Evolutionary conservation across 805 yeast species (phyloP).

Genomic region (Cyberlindnera petersonii): DNA sequence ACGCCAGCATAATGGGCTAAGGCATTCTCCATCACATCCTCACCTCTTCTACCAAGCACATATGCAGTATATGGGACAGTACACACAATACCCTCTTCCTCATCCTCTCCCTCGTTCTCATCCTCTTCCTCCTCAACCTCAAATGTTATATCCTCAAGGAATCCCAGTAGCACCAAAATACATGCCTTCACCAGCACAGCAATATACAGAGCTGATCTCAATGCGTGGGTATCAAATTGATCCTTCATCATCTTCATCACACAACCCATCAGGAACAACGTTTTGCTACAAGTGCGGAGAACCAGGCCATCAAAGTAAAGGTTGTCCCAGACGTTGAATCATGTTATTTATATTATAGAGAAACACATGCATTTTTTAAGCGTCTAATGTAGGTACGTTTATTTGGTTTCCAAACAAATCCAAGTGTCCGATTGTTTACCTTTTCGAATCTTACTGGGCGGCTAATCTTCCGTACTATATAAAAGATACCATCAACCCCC

Average conservation of each 20-base stretch:
- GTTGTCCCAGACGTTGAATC: slow-evolving; percentile 8
- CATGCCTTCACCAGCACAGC: slow-evolving; percentile 6
- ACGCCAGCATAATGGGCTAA: background rate
- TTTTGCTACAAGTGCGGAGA: slow-evolving; percentile 18
- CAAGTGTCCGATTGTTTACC: too few relatives aligned
- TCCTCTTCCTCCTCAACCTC: background rate
- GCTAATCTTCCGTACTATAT: too few relatives aligned
- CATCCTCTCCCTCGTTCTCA: background rate
- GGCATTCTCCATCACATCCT: background rate
- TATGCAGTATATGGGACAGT: background rate
- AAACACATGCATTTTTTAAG: background rate
- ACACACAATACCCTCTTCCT: background rate
- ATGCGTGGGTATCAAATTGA: slow-evolving; percentile 12
- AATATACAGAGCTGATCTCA: slow-evolving; percentile 11
- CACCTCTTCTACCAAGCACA: background rate
- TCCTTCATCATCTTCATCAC: too few relatives aligned
- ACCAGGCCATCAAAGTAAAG: slow-evolving; percentile 17
- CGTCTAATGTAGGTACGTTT: too few relatives aligned
- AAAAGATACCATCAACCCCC: background rate
- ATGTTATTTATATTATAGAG: background rate
- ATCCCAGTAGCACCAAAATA: background rate
- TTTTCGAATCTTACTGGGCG: too few relatives aligned
- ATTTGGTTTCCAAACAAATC: too few relatives aligned
- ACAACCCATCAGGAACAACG: too few relatives aligned
- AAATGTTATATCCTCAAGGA: background rate